A percentile compares a stretch with the other conserved stretches of the same genome.
phyloP scores from a whole-genome alignment of 1,284 basidiomycete genomes.

The Erythrobasidium hasegawianum region DNA sequence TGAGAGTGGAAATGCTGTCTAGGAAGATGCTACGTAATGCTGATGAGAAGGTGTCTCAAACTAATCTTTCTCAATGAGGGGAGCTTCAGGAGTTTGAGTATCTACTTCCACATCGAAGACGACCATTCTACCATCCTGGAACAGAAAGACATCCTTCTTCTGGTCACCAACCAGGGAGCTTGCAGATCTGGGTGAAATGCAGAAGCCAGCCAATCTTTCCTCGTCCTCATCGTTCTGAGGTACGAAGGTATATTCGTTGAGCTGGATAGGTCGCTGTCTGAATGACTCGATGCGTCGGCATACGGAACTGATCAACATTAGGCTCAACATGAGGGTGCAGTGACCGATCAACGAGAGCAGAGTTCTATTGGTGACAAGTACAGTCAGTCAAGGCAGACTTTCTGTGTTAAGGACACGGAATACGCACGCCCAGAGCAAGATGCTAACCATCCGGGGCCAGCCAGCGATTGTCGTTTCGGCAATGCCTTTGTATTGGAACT shows the following conservation, averaged over 20 bases:
- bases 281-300: neutral
- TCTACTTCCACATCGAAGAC: no score
- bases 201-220: constrained; percentile 2
- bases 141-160: no score
- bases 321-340: neutral
- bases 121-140: no score
- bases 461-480: no score
- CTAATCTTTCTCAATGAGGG: no score
- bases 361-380: neutral
- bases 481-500: no score
- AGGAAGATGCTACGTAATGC: no score
- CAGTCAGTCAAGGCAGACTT: no score
- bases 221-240: neutral
- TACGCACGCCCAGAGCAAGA: constrained; percentile 16
- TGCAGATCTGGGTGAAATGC: constrained; percentile 1
- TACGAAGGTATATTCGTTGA: neutral
- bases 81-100: no score
- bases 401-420: no score
- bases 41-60: no score
- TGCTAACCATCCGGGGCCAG: neutral
- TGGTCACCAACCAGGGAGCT: neutral
- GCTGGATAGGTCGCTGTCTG: constrained; percentile 1
- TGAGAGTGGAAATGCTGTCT: no score
- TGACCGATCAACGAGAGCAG: constrained; percentile 10
- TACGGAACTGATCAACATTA: neutral